Evolutionary conservation across 345 rosid genomes (phyloP).

Genomic region (Carallia pectinifolia): DNA sequence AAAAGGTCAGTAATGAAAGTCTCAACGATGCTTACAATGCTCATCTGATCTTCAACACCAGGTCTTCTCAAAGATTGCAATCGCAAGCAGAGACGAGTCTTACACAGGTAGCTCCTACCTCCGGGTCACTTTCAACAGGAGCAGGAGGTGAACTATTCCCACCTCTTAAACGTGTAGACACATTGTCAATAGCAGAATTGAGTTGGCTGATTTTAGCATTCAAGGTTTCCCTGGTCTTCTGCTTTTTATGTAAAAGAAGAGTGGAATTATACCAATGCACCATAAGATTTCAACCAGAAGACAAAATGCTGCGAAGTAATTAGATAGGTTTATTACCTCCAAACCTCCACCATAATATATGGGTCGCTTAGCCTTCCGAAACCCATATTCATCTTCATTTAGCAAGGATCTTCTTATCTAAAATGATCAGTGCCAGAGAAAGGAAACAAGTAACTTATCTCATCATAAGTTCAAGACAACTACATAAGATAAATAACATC

Average conservation of each 20-base stretch:
- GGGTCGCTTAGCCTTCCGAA: conserved; percentile 65
- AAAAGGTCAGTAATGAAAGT: background rate
- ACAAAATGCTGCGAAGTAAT: background rate
- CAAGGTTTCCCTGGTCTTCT: conserved; percentile 85
- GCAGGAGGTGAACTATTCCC: conserved; percentile 44
- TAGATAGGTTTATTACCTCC: conserved; percentile 43
- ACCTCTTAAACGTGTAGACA: conserved; percentile 81
- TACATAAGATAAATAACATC: background rate
- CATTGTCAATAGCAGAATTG: conserved; percentile 88
- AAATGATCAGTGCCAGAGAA: conserved; percentile 12
- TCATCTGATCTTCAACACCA: background rate
- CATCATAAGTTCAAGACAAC: background rate
- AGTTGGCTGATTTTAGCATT: conserved; percentile 83
- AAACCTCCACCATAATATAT: conserved; percentile 82
- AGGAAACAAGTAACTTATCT: background rate
- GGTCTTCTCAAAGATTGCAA: background rate
- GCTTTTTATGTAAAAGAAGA: conserved; percentile 19
- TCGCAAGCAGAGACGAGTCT: conserved; percentile 8
- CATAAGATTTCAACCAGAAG: background rate
- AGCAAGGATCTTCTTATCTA: conserved; percentile 78
- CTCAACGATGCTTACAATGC: background rate
- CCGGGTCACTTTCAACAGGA: conserved; percentile 55
- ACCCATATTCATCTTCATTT: conserved; percentile 80
- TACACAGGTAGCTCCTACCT: conserved; percentile 66
- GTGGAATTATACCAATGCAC: background rate